These are phyloP conservation scores for Tylopilus plumbeoviolaceoides DNA, from an alignment of 768 basidiomycete species.

Conservation along the genomic window DNA sequence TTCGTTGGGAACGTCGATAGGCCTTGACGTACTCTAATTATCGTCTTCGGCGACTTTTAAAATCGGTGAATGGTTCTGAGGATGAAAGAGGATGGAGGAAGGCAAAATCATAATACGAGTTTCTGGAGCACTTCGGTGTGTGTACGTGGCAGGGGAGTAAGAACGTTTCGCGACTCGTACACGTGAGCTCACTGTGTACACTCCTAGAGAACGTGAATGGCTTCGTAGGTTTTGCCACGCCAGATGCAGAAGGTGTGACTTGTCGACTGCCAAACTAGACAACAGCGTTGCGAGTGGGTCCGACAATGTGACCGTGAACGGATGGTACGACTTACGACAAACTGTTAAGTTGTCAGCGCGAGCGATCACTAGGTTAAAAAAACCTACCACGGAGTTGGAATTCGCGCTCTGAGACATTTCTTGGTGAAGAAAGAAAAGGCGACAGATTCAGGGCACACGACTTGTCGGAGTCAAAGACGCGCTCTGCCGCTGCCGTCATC, in stretches of 20 bases:
- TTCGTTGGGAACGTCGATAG: no score
- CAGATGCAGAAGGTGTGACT: background rate
- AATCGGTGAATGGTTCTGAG: no score
- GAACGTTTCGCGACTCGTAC: background rate
- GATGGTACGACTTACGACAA: background rate
- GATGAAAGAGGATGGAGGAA: no score
- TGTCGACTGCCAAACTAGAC: constrained; percentile 9
- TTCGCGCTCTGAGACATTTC: constrained; percentile 1
- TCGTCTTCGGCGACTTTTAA: no score
- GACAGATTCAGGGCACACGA: background rate
- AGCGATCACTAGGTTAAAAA: no score
- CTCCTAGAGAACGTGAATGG: constrained; percentile 7
- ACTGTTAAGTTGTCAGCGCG: background rate
- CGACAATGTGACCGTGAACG: background rate
- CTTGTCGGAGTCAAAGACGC: background rate
- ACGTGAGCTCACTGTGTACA: background rate
- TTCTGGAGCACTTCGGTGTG: no score
- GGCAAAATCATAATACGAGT: no score
- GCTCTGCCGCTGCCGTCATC: no score
- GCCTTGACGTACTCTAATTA: no score
- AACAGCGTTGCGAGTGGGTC: background rate
- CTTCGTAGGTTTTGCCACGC: background rate
- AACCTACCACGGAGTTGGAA: background rate
- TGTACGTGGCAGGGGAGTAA: background rate
- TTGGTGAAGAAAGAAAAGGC: background rate